Base-by-base conservation (phyloP, 2,329 filamentous ascomycete species). In the Talaromyces rugulosus region DNA sequence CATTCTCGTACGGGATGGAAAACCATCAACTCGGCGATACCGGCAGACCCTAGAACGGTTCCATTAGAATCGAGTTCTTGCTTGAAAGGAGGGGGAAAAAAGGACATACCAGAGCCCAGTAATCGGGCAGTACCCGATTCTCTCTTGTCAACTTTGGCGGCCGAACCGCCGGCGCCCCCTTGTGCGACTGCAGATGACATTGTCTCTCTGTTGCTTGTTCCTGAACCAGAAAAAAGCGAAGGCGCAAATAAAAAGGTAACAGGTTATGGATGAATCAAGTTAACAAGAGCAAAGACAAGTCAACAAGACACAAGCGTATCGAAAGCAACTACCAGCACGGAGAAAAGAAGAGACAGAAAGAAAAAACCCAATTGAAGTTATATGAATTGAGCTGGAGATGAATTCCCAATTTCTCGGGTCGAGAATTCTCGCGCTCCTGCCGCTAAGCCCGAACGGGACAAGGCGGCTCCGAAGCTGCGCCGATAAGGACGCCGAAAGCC, bases 41-140 rank as follows among this genome's bases (percentile, higher is more conserved):
- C 93, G 74, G 93, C 92, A 74, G 88, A 91, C 73, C 93, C 93
- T 97, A 70, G 57, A 44, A 44, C 33, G 23, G 12, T 31, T 34
- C 12, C 44, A 56, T 50, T 50, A 55, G 23, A 47, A 58, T 34
- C 53, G 42, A 58, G 30, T 16, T 16, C 31, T 44, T 16, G 27
- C n/a, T 27, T 9, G 54, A 6, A 44, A 4, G 8, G 5, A 5
- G 11, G 9, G 27, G 7, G 0, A 5, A n/a, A 40, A 40, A 33
- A 9, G 2, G 31, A 58, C 78, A 60, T 82, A 97, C 95, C 95
- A 72, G 95, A 97, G 71, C 95, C 95, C 67, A 97, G 82, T 68
- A 99, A 81, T 79, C 95, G 87, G 71, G 95, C 95, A 74, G 89
- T 76, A 71, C 91, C 92, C 62, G 93, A 96, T 83, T 99, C 95